Evolutionary conservation across 2,329 filamentous ascomycete species (phyloP).

Genomic region (Cladobotryum mycophilum): DNA sequence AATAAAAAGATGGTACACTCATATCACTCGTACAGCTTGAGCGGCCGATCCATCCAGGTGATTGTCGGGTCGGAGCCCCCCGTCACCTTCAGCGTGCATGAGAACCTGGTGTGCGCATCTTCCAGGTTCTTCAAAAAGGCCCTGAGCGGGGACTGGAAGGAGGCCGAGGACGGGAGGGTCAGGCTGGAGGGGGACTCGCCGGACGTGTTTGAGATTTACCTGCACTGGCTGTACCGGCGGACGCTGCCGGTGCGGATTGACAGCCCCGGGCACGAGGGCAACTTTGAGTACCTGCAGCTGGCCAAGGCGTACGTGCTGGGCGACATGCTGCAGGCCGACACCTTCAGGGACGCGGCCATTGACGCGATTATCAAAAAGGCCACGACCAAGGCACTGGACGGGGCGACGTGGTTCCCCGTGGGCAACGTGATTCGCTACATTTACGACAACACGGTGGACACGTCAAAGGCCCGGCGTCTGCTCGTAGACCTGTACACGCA

Average conservation of each 20-base stretch:
- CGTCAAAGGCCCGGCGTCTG: constrained; percentile 1
- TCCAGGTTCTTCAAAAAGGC: constrained; percentile 8
- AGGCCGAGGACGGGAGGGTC: constrained; percentile 1
- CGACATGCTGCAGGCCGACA: constrained; percentile 7
- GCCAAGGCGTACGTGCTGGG: constrained; percentile 11
- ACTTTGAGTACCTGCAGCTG: constrained; percentile 8
- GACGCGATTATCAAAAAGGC: constrained; percentile 8
- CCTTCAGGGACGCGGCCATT: constrained; percentile 7
- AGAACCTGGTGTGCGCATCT: constrained; percentile 1
- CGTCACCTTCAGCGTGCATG: constrained; percentile 5
- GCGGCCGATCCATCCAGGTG: constrained; percentile 6
- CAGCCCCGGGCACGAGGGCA: neutral
- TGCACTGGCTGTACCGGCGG: constrained; percentile 9
- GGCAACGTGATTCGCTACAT: constrained; percentile 2
- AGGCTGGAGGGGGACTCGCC: neutral
- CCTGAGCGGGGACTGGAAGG: constrained; percentile 4
- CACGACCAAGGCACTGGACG: neutral
- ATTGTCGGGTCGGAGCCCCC: neutral
- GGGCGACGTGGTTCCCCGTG: neutral
- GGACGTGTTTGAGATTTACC: constrained; percentile 4
- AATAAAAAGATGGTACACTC: neutral
- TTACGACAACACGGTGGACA: constrained; percentile 4
- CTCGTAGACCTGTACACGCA: constrained; percentile 4
- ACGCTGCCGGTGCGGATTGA: constrained; percentile 6
- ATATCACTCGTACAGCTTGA: neutral